Percentiles rank a stretch among this genome's conserved stretches.
These are phyloP conservation scores for Hura crepitans DNA, from an alignment of 441 rosid genomes.

Conservation along the genomic window DNA sequence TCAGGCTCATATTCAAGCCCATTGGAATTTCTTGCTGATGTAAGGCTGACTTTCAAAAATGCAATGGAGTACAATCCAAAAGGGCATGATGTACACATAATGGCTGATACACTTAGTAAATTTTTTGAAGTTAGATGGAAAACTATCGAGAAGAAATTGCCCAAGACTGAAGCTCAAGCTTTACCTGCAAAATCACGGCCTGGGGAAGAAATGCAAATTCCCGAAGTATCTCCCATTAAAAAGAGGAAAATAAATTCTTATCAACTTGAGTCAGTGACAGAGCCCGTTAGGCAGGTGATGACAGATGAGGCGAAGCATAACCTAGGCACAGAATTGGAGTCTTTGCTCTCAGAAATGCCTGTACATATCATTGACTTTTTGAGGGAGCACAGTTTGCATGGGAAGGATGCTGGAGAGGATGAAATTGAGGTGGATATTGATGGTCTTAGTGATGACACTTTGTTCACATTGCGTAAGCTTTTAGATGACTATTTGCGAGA, in stretches of 20 bases:
- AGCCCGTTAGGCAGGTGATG: conserved; percentile 48
- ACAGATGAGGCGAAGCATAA: conserved; percentile 52
- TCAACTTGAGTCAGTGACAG: conserved; percentile 35
- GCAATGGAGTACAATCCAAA: conserved; percentile 75
- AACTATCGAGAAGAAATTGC: conserved; percentile 67
- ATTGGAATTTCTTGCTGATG: conserved; percentile 58
- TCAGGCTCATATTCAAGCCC: conserved; percentile 57
- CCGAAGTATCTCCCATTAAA: conserved; percentile 31
- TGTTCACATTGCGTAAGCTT: conserved; percentile 64
- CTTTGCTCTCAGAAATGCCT: conserved; percentile 60
- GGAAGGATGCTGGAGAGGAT: conserved; percentile 48
- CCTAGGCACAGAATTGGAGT: conserved; percentile 54
- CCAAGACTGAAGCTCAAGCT: conserved; percentile 25
- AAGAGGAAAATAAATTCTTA: conserved; percentile 38
- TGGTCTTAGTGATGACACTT: conserved; percentile 55
- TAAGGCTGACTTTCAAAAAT: conserved; percentile 75
- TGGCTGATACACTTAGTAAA: conserved; percentile 62
- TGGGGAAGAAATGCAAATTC: conserved; percentile 32
- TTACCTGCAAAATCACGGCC: conserved; percentile 30
- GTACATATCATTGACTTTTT: conserved; percentile 56
- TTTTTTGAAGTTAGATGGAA: conserved; percentile 80
- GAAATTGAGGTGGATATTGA: conserved; percentile 88
- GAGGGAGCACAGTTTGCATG: conserved; percentile 51
- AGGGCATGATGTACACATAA: conserved; percentile 55
- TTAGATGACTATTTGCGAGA: conserved; percentile 60